phyloP scores from a whole-genome alignment of 768 basidiomycete species.

The Russula emetica region DNA sequence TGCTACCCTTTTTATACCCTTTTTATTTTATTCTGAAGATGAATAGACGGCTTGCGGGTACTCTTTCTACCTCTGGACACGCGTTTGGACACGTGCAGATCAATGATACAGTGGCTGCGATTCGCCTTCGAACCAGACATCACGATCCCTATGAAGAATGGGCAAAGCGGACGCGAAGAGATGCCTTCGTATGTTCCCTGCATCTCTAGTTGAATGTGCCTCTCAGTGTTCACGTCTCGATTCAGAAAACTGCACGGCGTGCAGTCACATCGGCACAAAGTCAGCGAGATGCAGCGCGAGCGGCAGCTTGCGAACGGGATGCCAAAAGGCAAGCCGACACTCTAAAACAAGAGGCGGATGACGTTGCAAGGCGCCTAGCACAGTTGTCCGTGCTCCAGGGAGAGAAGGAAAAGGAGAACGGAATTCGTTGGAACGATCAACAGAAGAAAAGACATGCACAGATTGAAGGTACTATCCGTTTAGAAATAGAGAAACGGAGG shows the following conservation, averaged over 20 bases:
- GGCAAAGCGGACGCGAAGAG: conserved; percentile 45
- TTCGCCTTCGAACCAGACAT: conserved; percentile 42
- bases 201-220: neutral
- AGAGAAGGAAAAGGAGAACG: conserved; percentile 44
- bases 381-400: conserved; percentile 43
- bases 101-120: conserved; percentile 46
- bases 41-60: conserved; percentile 4
- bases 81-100: conserved; percentile 36
- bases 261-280: conserved; percentile 29
- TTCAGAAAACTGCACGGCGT: conserved; percentile 41
- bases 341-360: conserved; percentile 49
- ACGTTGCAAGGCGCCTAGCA: conserved; percentile 47
- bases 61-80: conserved; percentile 28
- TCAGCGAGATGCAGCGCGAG: conserved; percentile 26
- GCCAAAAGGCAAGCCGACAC: conserved; percentile 37
- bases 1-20: neutral
- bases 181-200: conserved; percentile 41
- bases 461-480: conserved; percentile 57
- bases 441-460: conserved; percentile 48
- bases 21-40: conserved; percentile 11
- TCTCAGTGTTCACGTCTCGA: neutral
- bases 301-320: conserved; percentile 25
- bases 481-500: conserved; percentile 57
- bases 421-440: conserved; percentile 44
- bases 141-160: conserved; percentile 49